Evolutionary conservation across 192 early-diverging fungal genomes (phyloP).

Genomic region (Obelidium mucronatum): DNA sequence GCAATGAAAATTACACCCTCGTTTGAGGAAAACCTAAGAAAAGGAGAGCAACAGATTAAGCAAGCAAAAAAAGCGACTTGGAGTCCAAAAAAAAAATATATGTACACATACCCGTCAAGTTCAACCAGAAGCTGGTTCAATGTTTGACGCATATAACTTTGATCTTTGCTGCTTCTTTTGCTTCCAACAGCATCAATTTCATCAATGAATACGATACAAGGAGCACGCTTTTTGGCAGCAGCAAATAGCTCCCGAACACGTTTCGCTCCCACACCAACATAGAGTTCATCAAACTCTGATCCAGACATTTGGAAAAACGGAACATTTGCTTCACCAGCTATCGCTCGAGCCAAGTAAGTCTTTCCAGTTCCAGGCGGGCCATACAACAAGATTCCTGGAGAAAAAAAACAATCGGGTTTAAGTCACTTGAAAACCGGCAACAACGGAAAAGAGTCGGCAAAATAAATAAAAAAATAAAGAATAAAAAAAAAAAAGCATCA

Average conservation of each 20-base stretch:
- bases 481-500: background rate
- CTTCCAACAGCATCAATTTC: conserved; percentile 98
- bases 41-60: background rate
- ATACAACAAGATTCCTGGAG: conserved; percentile 57
- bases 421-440: background rate
- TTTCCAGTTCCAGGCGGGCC: conserved; percentile 98
- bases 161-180: conserved; percentile 91
- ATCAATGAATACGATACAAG: conserved; percentile 93
- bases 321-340: conserved; percentile 97
- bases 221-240: conserved; percentile 58
- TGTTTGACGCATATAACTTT: conserved; percentile 97
- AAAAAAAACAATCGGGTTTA: background rate
- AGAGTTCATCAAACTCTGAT: conserved; percentile 98
- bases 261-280: conserved; percentile 94
- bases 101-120: conserved; percentile 78
- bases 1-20: conserved; percentile 99
- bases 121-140: conserved; percentile 99
- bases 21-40: conserved; percentile 77
- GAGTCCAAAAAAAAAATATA: conserved; percentile 6
- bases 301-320: conserved; percentile 99
- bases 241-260: conserved; percentile 87
- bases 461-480: too few species aligned
- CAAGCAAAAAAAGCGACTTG: background rate
- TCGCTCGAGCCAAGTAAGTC: conserved; percentile 94
- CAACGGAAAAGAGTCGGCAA: background rate